Evolutionary conservation across 345 rosid genomes (phyloP), one percentile per base, ranked within the genome.

Genomic region (Populus deltoides): DNA sequence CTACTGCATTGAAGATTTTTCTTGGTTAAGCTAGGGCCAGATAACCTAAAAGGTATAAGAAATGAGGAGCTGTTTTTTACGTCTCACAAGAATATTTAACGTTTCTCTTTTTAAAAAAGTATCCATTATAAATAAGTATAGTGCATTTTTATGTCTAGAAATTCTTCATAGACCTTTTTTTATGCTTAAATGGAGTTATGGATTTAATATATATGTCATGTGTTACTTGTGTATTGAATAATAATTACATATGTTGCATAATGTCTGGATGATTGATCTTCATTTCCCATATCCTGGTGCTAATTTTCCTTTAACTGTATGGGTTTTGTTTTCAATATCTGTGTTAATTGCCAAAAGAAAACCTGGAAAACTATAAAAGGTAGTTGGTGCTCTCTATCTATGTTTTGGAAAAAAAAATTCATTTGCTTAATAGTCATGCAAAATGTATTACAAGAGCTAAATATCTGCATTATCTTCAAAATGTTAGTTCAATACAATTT

Each of bases 51-150:
- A 81, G 97, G 97, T 69, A 90, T 88, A 16, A 96, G 91, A 70
- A 93, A 93, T 81, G 99, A 93, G 84, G 99, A 93, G 83, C 98
- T 93, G 0, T 15, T 94, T 96, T 95, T 93, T 78, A 97, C 99
- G 74, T 93, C 92, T 84, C 97, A 93, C 91, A 96, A 93, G 98
- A 93, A 91, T 24, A 84, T 65, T 9, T 72, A 18, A 8, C 2
- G n/a, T n/a, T 77, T n/a, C 6, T 66, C 39, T 67, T 36, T 4
- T 66, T 66, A 8, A 25, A 11, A 15, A 62, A 76, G 72, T 53
- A 67, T 31, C 45, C 10, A 27, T 49, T 49, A 49, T 13, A 15
- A 15, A 55, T 18, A 74, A 13, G 38, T 33, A 33, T 33, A 33
- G 4, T 33, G 18, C 33, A 0, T 17, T 51, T 49, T 51, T 51